phyloP scores from a whole-genome alignment of 768 basidiomycete species.

The Leccinum sublutescens region DNA sequence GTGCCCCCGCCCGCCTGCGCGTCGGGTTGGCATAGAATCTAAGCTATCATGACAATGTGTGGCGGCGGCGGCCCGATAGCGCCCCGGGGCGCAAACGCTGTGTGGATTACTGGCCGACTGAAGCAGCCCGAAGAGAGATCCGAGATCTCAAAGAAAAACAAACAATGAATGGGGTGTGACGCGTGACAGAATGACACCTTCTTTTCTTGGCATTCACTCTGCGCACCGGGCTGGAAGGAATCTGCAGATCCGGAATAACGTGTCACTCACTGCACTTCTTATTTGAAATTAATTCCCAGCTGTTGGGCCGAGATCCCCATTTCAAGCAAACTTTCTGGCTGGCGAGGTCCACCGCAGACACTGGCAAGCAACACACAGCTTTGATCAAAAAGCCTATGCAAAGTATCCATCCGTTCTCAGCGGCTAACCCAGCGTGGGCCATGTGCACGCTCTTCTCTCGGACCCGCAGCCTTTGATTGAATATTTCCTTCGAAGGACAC shows the following conservation, averaged over 20 bases:
- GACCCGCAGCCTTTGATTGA: constrained; percentile 20
- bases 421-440: background rate
- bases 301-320: constrained; percentile 12
- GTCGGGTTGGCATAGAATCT: constrained; percentile 11
- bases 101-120: background rate
- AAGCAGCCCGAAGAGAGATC: constrained; percentile 8
- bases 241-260: constrained; percentile 36
- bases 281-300: constrained; percentile 29
- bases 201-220: constrained; percentile 14
- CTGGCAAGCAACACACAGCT: constrained; percentile 2
- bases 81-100: constrained; percentile 1
- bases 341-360: background rate
- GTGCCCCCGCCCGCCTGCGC: background rate
- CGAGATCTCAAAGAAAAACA: constrained; percentile 13
- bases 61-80: background rate
- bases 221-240: constrained; percentile 13
- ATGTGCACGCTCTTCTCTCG: constrained; percentile 16
- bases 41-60: background rate
- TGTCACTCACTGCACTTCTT: constrained; percentile 24
- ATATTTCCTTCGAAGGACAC: constrained; percentile 16
- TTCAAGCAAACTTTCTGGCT: constrained; percentile 1
- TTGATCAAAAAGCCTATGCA: constrained; percentile 23
- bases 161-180: constrained; percentile 18
- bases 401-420: background rate
- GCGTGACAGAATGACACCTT: constrained; percentile 12